A percentile compares a stretch with the other conserved stretches of the same genome.
These are phyloP conservation scores for Viola odorata DNA, from an alignment of 345 rosid species.

Conservation along the genomic window DNA sequence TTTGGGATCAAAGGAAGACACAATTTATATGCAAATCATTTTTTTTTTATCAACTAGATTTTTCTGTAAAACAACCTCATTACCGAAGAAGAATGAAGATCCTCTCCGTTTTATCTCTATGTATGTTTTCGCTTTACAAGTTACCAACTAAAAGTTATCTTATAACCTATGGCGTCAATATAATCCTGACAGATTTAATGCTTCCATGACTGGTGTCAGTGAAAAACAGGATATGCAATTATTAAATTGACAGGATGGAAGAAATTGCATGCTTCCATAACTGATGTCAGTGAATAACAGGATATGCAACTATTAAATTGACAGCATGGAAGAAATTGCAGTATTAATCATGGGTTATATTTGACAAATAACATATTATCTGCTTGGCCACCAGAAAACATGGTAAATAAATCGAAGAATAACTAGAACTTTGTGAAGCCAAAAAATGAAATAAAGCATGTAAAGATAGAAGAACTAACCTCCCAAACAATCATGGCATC, in stretches of 20 bases:
- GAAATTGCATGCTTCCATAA: neutral
- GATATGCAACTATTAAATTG: neutral
- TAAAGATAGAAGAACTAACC: constrained; percentile 40
- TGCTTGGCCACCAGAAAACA: too few species aligned
- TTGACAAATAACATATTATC: too few species aligned
- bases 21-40: too few species aligned
- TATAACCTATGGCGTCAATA: neutral
- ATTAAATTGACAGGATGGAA: too few species aligned
- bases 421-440: neutral
- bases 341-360: too few species aligned
- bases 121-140: neutral
- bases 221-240: neutral
- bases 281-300: neutral
- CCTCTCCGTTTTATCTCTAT: neutral
- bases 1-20: too few species aligned
- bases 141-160: neutral
- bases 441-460: constrained; percentile 4
- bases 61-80: neutral
- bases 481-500: constrained; percentile 99
- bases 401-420: too few species aligned
- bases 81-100: neutral
- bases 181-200: neutral
- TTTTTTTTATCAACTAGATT: neutral
- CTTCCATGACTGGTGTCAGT: neutral
- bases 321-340: too few species aligned